phyloP scores from a whole-genome alignment of 2,329 filamentous ascomycete species.

The Tolypocladium sp. region DNA sequence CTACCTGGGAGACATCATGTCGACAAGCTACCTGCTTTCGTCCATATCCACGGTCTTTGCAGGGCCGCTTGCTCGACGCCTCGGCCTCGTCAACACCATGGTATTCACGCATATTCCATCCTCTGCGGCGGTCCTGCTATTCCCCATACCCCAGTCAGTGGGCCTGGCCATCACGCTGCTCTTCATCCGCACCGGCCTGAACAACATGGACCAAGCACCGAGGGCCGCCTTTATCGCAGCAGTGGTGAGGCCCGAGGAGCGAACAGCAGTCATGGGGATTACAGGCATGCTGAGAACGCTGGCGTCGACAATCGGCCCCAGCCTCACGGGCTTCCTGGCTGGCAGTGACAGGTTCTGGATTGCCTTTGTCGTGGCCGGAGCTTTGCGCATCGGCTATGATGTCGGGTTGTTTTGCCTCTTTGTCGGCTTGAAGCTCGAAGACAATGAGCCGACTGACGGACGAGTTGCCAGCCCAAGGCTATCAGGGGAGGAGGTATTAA shows the following conservation, averaged over 20 bases:
- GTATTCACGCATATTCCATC: slow-evolving; percentile 54
- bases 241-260: slow-evolving; percentile 53
- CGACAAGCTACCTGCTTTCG: slow-evolving; percentile 42
- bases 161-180: slow-evolving; percentile 45
- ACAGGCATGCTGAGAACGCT: slow-evolving; percentile 52
- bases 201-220: slow-evolving; percentile 62
- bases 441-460: slow-evolving; percentile 22
- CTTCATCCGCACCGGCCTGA: slow-evolving; percentile 50
- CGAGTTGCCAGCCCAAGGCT: neutral
- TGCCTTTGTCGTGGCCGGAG: slow-evolving; percentile 49
- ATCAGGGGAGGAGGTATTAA: neutral
- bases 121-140: slow-evolving; percentile 49
- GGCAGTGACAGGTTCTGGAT: slow-evolving; percentile 47
- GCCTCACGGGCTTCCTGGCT: slow-evolving; percentile 46
- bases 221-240: slow-evolving; percentile 58
- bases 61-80: slow-evolving; percentile 44
- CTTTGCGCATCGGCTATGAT: slow-evolving; percentile 45
- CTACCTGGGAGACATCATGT: slow-evolving; percentile 50
- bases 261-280: slow-evolving; percentile 64
- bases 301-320: slow-evolving; percentile 44
- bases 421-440: slow-evolving; percentile 45
- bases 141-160: slow-evolving; percentile 44
- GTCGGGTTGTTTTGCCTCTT: slow-evolving; percentile 50
- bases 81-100: slow-evolving; percentile 58
- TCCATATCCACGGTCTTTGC: slow-evolving; percentile 47